These are phyloP conservation scores for Penicillium polonicum DNA, from an alignment of 2,329 filamentous ascomycete species.

Conservation along the genomic window DNA sequence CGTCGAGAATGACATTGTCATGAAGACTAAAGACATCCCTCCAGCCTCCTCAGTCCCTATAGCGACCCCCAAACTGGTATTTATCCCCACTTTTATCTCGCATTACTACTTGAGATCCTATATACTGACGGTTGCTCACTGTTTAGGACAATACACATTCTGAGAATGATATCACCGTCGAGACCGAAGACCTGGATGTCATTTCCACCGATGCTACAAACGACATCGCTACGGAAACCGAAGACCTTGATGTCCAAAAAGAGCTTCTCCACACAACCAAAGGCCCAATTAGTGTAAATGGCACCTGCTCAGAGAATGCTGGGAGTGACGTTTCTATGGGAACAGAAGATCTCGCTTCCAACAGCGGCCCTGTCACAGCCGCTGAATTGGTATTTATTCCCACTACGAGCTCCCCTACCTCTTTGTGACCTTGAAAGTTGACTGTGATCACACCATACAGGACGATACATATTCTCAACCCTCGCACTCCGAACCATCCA, in stretches of 20 bases:
- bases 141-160: too few relatives aligned
- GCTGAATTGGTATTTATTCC: neutral
- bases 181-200: neutral
- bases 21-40: too few relatives aligned
- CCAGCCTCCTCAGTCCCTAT: too few relatives aligned
- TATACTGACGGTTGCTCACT: too few relatives aligned
- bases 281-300: too few relatives aligned
- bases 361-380: neutral
- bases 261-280: neutral
- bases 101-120: too few relatives aligned
- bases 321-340: neutral
- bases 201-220: neutral
- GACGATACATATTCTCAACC: neutral
- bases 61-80: too few relatives aligned
- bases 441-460: neutral
- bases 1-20: neutral
- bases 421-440: accelerated
- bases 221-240: neutral
- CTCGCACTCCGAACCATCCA: neutral
- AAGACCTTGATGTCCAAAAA: too few relatives aligned
- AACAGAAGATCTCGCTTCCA: neutral
- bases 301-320: neutral
- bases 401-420: neutral
- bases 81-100: too few relatives aligned
- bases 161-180: too few relatives aligned